These are phyloP conservation scores for Amanita inopinata DNA, from an alignment of 768 basidiomycete species.

Conservation along the genomic window DNA sequence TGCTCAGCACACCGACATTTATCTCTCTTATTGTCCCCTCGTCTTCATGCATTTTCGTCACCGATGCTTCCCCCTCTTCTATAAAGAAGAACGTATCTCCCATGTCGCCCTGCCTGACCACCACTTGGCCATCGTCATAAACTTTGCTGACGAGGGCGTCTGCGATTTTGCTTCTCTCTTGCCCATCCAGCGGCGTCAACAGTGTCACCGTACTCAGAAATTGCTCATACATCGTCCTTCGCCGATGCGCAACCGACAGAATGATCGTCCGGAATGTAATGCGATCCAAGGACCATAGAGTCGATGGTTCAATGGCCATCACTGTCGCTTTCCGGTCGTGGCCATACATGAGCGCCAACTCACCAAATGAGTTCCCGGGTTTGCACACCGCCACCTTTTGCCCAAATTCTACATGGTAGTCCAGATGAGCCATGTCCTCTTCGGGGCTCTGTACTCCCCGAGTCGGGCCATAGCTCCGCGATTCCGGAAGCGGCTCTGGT, in stretches of 20 bases:
- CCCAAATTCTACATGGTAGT: conserved; percentile 63
- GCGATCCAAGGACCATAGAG: conserved; percentile 92
- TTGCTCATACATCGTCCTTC: conserved; percentile 92
- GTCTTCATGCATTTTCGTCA: conserved; percentile 65
- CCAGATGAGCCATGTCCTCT: conserved; percentile 53
- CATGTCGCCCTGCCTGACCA: conserved; percentile 89
- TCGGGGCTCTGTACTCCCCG: conserved; percentile 28
- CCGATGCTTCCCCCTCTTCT: conserved; percentile 86
- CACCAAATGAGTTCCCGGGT: conserved; percentile 85
- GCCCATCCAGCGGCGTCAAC: conserved; percentile 73
- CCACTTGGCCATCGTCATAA: conserved; percentile 75
- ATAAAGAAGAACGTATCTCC: conserved; percentile 98
- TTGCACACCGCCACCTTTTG: conserved; percentile 78
- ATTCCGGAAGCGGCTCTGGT: conserved; percentile 52
- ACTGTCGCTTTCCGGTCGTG: conserved; percentile 95
- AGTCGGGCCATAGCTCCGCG: conserved; percentile 39
- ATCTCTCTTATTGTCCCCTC: conserved; percentile 54
- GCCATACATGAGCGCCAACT: conserved; percentile 97
- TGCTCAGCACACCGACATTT: conserved; percentile 64
- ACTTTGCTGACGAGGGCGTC: conserved; percentile 84
- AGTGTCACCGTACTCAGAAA: conserved; percentile 90
- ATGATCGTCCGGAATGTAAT: conserved; percentile 98
- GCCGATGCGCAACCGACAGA: conserved; percentile 81
- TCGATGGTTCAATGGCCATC: conserved; percentile 70
- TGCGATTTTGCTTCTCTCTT: conserved; percentile 94